Percentiles rank a stretch among this genome's conserved stretches.
These are phyloP conservation scores for Beauveria sp. DNA, from an alignment of 2,329 filamentous ascomycete genomes.

Conservation along the genomic window DNA sequence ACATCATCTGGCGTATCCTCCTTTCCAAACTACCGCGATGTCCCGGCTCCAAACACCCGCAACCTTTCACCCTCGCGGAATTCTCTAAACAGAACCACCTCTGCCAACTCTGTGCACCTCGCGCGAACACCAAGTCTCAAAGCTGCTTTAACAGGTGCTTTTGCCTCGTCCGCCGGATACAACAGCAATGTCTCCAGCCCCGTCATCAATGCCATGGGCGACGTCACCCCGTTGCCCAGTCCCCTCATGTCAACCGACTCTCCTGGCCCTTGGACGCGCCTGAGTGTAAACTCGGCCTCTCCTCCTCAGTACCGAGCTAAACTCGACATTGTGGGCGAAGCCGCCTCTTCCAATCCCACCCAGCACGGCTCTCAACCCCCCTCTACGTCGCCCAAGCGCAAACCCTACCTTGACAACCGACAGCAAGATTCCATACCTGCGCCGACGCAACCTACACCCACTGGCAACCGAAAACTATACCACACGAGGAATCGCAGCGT, in stretches of 20 bases:
- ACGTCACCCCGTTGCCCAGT: conserved; percentile 72
- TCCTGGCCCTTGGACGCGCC: conserved; percentile 57
- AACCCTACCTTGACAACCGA: conserved; percentile 35
- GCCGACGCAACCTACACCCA: background rate
- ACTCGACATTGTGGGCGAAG: conserved; percentile 21
- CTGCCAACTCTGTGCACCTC: conserved; percentile 35
- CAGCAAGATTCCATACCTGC: background rate
- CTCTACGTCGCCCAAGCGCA: conserved; percentile 44
- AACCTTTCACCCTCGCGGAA: conserved; percentile 18
- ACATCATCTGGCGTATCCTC: background rate
- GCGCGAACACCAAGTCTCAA: conserved; percentile 56
- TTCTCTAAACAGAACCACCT: conserved; percentile 22
- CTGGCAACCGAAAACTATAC: background rate
- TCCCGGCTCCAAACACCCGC: background rate
- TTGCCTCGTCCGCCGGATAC: conserved; percentile 46
- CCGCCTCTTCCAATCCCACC: conserved; percentile 30
- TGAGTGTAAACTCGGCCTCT: conserved; percentile 40
- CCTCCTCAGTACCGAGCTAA: conserved; percentile 21
- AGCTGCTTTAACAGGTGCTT: conserved; percentile 41
- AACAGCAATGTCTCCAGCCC: conserved; percentile 66
- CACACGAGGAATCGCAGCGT: conserved; percentile 73
- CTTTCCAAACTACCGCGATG: conserved; percentile 6
- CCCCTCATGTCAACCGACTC: conserved; percentile 60
- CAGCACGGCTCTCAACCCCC: conserved; percentile 14
- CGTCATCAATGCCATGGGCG: conserved; percentile 66